These are phyloP conservation scores for Umbelopsis ramanniana DNA, from an alignment of 192 early-diverging fungal species.

Conservation along the genomic window DNA sequence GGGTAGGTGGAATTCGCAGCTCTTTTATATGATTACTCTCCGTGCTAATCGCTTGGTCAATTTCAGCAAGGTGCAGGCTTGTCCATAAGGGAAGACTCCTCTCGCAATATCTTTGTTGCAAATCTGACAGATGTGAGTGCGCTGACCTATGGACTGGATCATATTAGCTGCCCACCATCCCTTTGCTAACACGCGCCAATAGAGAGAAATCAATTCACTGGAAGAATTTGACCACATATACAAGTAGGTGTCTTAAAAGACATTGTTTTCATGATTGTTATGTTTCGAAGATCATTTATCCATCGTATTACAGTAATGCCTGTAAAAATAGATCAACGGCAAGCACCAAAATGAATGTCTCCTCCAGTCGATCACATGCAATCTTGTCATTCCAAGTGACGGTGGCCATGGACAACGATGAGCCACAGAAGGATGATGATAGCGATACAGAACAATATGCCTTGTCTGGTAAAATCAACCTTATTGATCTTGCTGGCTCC, in stretches of 20 bases:
- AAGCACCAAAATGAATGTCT: conserved; percentile 67
- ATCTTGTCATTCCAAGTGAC: conserved; percentile 59
- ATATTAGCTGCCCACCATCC: background rate
- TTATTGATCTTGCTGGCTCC: conserved; percentile 71
- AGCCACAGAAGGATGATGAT: conserved; percentile 34
- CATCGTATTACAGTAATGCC: conserved; percentile 42
- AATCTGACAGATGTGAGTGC: conserved; percentile 53
- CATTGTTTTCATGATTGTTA: too few relatives aligned
- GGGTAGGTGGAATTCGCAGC: conserved; percentile 17
- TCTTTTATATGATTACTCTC: background rate
- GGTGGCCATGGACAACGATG: conserved; percentile 4
- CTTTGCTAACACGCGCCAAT: background rate
- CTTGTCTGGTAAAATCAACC: conserved; percentile 53
- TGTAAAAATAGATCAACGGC: conserved; percentile 63
- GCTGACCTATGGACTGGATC: background rate
- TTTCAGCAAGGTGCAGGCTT: conserved; percentile 35
- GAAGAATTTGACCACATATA: conserved; percentile 51
- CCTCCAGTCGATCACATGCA: conserved; percentile 67
- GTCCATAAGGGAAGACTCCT: conserved; percentile 60
- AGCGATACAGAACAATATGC: conserved; percentile 35
- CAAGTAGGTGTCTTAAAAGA: conserved; percentile 19
- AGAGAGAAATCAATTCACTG: conserved; percentile 48
- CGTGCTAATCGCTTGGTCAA: conserved; percentile 12
- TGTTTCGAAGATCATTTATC: conserved; percentile 19
- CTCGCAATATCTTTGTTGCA: conserved; percentile 57